Evolutionary conservation across 495 filamentous ascomycete species (phyloP).

Genomic region (Xylaria castorea): DNA sequence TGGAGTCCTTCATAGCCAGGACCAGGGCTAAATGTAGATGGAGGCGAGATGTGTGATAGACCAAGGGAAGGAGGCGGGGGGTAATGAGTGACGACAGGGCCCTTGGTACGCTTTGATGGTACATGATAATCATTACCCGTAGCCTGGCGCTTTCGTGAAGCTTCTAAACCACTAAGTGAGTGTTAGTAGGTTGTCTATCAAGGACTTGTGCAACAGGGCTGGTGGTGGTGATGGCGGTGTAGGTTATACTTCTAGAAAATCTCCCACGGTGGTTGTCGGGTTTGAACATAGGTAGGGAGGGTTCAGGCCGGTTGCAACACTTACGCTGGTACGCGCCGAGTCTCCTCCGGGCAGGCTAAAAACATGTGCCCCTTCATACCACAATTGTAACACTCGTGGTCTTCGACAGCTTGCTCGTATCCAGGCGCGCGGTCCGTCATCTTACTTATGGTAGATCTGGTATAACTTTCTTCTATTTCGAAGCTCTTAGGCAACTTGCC

Average conservation of each 20-base stretch:
- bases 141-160: constrained; percentile 47
- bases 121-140: constrained; percentile 40
- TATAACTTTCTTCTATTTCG: not conserved
- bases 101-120: constrained; percentile 44
- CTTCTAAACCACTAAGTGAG: constrained; percentile 44
- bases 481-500: not conserved
- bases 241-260: not conserved
- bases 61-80: constrained; percentile 42
- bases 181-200: constrained; percentile 32
- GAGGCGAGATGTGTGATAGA: constrained; percentile 38
- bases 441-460: constrained; percentile 7
- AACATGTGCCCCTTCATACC: constrained; percentile 55
- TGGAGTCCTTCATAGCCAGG: constrained; percentile 32
- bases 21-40: constrained; percentile 36
- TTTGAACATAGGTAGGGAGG: not conserved
- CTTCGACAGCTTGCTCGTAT: constrained; percentile 40
- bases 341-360: constrained; percentile 57
- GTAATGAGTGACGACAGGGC: constrained; percentile 52
- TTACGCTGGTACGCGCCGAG: constrained; percentile 63
- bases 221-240: not conserved
- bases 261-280: not conserved
- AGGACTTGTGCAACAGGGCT: not conserved
- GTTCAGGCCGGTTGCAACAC: constrained; percentile 39
- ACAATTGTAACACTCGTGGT: constrained; percentile 60
- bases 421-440: constrained; percentile 48